Evolutionary conservation across 345 rosid genomes (phyloP), one percentile per base, ranked within the genome.

Genomic region (Ceriops decandra): DNA sequence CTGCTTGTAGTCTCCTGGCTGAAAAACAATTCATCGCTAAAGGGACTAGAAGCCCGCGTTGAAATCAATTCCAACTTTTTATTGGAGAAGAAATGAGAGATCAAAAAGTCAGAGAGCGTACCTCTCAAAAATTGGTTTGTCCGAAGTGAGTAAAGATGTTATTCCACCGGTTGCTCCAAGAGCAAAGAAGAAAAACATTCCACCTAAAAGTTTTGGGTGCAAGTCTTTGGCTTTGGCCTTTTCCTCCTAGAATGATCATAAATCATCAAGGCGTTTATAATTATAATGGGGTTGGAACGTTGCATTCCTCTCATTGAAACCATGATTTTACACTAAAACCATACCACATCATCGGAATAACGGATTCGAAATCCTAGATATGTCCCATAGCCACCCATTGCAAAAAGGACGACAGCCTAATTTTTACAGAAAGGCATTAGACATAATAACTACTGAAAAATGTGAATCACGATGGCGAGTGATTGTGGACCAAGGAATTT

Each of bases 331-430:
- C 11, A 11, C 28, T 64, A 32, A 31, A 17, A 20, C 49, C 86
- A 85, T 79, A 91, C 98, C 89, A 85, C 74, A 74, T 88, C 86
- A 63, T 88, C 87, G 4, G 99, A 86, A 74, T 66, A 87, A 21
- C 86, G 87, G 66, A 91, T 85, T 66, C 88, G 87, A 66, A 88
- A 95, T 65, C 97, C 99, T 52, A 95, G 82, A 73, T 88, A 95
- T 22, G 97, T 91, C 66, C 99, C 96, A 51, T 90, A 89, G 16
- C 99, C 97, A 21, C 97, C 99, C 97, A 91, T 95, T 28, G 97
- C 97, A 69, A 95, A 88, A 64, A 95, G 97, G 70, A 95, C 97
- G 0, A 95, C 96, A 5, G 95, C 99, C 96, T 95, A 54, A 69
- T 33, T 69, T 52, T 42, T 22, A 38, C n/a, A 67, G 16, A 15